Base-by-base conservation (phyloP, 257 asterid genomes). In the Scutellaria galericulata region DNA sequence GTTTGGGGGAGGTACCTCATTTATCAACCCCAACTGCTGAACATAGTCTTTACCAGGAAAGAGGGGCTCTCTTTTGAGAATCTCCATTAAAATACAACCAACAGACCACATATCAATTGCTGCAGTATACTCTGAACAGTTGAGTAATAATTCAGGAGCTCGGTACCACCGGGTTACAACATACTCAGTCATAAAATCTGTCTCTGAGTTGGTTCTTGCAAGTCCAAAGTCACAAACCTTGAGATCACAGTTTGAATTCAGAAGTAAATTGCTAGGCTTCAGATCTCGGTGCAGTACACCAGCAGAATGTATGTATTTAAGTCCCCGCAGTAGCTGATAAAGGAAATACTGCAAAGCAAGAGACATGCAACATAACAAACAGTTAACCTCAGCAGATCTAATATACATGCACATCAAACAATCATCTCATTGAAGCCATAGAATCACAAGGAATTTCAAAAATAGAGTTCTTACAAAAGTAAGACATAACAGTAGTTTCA, bases 101-200 rank as follows among this genome's bases (percentile, higher is more conserved):
- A 88, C 94, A 8, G 94, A 86, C 94, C 94, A 88, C 81, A 88
- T 77, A 77, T 88, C 94, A 70, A 88, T 84, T 7, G 91, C 84
- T 15, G 94, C 79, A 72, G 89, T 86, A 39, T 88, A 88, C 77
- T 88, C 90, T 18, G 89, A 82, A 68, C 91, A 88, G 80, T 86
- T 85, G 12, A 88, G 90, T 57, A 88, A 72, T 60, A 88, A 68
- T 70, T 88, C 94, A 14, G 94, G 91, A 13, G 94, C 94, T 44
- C 94, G 80, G 61, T 88, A 85, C 89, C 89, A 85, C 64, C 89
- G 72, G 7, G 89, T 85, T 13, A 85, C 87, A 58, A 85, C 89
- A 73, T 85, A 85, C 77, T 85, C 89, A 0, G 89, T 82, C 87
- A 85, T 85, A 56, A 80, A 75, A 71, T 85, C 89, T 13, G 85